Base-by-base conservation (phyloP, 2,329 filamentous ascomycete genomes). In the Orbilia brochopaga region DNA sequence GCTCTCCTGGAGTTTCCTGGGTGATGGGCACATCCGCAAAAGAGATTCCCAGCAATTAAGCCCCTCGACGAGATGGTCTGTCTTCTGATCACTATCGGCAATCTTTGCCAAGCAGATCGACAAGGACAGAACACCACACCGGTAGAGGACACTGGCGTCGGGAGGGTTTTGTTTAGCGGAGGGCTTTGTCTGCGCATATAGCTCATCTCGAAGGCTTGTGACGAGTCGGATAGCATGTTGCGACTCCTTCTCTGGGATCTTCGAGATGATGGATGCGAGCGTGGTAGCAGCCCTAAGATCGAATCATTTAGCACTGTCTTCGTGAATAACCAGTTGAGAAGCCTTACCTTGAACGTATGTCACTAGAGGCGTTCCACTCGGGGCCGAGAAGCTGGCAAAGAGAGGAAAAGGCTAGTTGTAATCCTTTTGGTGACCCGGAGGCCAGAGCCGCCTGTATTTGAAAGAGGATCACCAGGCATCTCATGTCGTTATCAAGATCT, bases 21-120 rank as follows among this genome's bases (percentile, higher is more conserved):
- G 48, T 15, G 66, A 70, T 8, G 54, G 19, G 15, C 66, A 70
- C 6, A 55, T 52, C 23, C 51, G 59, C 37, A 75, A 50, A 13
- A 77, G 69, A 13, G 61, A 40, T 37, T 76, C 75, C 75, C 75
- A 76, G 23, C 67, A 74, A n/a, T 69, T 67, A 19, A 69, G 74
- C 17, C 69, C 70, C 37, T 75, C 73, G 5, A 76, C 52, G 8
- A 76, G 67, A 46, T 57, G 58, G 21, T 70, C 66, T 21, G 63
- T 54, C 42, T 70, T 63, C 2, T 59, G 59, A 27, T 64, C 60
- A 15, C 60, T 53, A 17, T 70, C 66, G 11, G 59, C 51, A 37
- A 70, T 53, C 27, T 59, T 54, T 4, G 66, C 59, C 40, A 70
- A 40, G 35, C 58, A 58, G 21, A 70, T 70, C 1, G 66, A 57